Conservation (phyloP, 306 rosid genomes). For the Vigna reflexopilosa region DNA sequence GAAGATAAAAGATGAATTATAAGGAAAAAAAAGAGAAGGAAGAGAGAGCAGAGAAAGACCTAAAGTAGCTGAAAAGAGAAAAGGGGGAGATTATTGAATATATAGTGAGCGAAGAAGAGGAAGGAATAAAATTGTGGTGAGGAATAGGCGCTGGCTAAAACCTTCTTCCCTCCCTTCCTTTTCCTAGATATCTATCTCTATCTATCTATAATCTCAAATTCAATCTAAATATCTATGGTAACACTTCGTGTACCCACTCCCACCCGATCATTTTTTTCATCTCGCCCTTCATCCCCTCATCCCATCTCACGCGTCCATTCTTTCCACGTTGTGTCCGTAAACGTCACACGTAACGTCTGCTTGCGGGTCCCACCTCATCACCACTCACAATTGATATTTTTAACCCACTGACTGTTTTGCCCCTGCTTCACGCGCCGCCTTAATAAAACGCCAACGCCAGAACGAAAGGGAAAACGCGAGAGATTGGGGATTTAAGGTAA, state of each 20-base stretch:
- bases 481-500: background rate
- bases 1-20: background rate
- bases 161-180: background rate
- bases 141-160: conserved; percentile 20
- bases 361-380: background rate
- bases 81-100: conserved; percentile 25
- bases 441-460: background rate
- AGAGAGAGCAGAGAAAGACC: conserved; percentile 19
- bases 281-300: background rate
- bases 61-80: conserved; percentile 34
- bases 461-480: background rate
- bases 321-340: conserved; percentile 11
- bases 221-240: background rate
- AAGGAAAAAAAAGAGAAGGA: background rate
- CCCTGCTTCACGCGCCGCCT: conserved; percentile 12
- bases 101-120: conserved; percentile 30
- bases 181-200: conserved; percentile 18
- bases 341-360: conserved; percentile 41
- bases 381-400: background rate
- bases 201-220: background rate
- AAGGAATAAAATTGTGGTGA: conserved; percentile 55
- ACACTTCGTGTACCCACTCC: conserved; percentile 20
- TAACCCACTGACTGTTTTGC: background rate
- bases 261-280: conserved; percentile 24
- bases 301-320: conserved; percentile 6